Conservation (phyloP, 2,329 filamentous ascomycete species). For the Penicillium brasilianum region DNA sequence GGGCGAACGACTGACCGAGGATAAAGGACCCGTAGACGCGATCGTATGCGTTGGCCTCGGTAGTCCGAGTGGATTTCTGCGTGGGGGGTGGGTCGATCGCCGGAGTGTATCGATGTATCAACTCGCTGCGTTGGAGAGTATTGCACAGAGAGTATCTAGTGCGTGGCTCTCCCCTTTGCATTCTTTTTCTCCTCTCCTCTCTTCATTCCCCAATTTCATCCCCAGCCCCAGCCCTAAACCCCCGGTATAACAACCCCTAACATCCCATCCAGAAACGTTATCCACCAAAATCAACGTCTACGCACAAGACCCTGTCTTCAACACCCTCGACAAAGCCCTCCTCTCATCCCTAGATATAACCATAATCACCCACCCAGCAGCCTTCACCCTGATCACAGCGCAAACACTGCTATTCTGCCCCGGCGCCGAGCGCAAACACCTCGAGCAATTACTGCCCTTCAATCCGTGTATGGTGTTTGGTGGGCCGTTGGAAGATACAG, state of each 20-base stretch:
- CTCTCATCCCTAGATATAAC: slow-evolving; percentile 43
- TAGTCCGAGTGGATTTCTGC: slow-evolving; percentile 48
- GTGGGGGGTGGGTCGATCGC: slow-evolving; percentile 50
- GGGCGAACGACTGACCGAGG: slow-evolving; percentile 1
- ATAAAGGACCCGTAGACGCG: slow-evolving; percentile 25
- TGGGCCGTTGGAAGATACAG: slow-evolving; percentile 47
- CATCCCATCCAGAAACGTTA: neutral
- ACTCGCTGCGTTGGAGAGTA: slow-evolving; percentile 43
- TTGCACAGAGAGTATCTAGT: slow-evolving; percentile 36
- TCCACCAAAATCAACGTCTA: slow-evolving; percentile 45
- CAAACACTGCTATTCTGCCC: slow-evolving; percentile 65
- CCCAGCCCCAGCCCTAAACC: neutral
- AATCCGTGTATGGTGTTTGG: slow-evolving; percentile 64
- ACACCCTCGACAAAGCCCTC: slow-evolving; percentile 45
- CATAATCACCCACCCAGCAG: slow-evolving; percentile 56
- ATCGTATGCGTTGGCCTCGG: slow-evolving; percentile 49
- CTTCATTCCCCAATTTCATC: neutral
- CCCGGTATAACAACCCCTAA: too few relatives aligned
- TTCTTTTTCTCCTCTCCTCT: neutral
- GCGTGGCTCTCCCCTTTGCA: slow-evolving; percentile 12
- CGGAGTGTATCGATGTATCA: slow-evolving; percentile 48
- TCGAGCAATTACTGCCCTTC: slow-evolving; percentile 57
- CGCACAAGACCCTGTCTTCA: slow-evolving; percentile 61
- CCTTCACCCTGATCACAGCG: slow-evolving; percentile 56
- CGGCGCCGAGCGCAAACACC: slow-evolving; percentile 58